Base-by-base conservation (phyloP, 805 yeast species). In the Wickerhamomyces subpelliculosus region DNA sequence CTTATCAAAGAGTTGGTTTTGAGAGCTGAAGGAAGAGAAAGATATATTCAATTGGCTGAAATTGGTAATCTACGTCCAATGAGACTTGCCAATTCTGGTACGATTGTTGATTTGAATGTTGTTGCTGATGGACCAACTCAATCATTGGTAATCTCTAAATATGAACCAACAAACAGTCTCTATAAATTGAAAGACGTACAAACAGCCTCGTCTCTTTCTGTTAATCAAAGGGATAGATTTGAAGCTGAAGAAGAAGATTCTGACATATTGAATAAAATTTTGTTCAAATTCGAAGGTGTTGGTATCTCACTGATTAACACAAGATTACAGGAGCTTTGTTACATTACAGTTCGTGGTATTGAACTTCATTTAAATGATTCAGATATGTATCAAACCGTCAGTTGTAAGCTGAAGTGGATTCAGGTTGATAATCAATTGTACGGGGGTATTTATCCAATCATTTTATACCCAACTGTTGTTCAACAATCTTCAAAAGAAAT, bases 101-200 rank as follows among this genome's bases (percentile, higher is more conserved):
- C 61, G 0, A 79, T 84, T 40, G 89, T 87, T 22, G 97, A 88
- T 49, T 64, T 94, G 49, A 86, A 88, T 54, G 97, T 93, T 14
- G 81, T 87, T 30, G 97, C 97, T 0, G 97, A 93, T 65, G 98
- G 97, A 0, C 95, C 96, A 0, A 79, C 89, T 1, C 96, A 87
- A 60, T 81, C 95, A 0, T 70, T 93, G 45, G 82, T 87, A 5
- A 81, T 93, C 4, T 74, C 95, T 1, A 80, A 84, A 39, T 86
- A 86, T 52, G 93, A 86, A 49, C 82, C 89, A 7, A 73, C 79
- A 3, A 70, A 75, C 6, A 84, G 96, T 57, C 60, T 86, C 55
- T 87, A 87, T 57, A 84, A 83, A 53, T 41, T 64, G 31, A 58
- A 54, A 26, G 48, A 52, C 4, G 49, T 61, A 4, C 45, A 49